Evolutionary conservation across 108 stramenopile species (phyloP), one percentile per base, ranked within the genome.

Genomic region (Cyclotella baltica): DNA sequence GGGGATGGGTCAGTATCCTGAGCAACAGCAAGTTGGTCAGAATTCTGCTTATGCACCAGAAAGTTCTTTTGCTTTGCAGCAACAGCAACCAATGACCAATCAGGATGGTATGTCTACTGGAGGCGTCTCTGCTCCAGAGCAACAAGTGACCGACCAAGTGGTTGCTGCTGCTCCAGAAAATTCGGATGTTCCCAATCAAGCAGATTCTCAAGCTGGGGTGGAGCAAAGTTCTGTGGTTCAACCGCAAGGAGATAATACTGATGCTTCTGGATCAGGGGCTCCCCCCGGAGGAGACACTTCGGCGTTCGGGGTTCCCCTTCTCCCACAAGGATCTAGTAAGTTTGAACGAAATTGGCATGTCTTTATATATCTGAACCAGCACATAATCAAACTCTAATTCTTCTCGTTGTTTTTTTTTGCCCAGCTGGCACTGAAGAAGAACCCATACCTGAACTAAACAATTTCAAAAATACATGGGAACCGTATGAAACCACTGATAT

Each of bases 381-480:
- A 23, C 23, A 11, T 55, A 2, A 25, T 11, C 22, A 11, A 2
- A 11, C 3, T 27, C 30, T 31, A 61, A 50, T 70, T 23, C 64
- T n/a, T 59, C 20, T 53, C n/a, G 52, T 33, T 28, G 64, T 62
- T 46, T 31, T n/a, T n/a, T n/a, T n/a, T n/a, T n/a, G n/a, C n/a
- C 51, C 51, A 52, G 51, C 55, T 20, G 36, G 36, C 50, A 27
- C 68, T 0, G 59, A 20, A 62, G 35, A 27, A 18, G 62, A 51
- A 48, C 19, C 72, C 51, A 50, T 79, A 50, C 30, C 23, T 19
- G 78, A 62, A 34, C 71, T 87, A 4, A 52, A 37, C 48, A 75
- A 81, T 40, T 84, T 84, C 53, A 86, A 83, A 36, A 85, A 88
- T 59, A 56, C 85, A 2, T 88, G 83, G 85, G 83, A 84, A 43